phyloP scores from a whole-genome alignment of 768 basidiomycete genomes.

The Cubamyces lactineus region DNA sequence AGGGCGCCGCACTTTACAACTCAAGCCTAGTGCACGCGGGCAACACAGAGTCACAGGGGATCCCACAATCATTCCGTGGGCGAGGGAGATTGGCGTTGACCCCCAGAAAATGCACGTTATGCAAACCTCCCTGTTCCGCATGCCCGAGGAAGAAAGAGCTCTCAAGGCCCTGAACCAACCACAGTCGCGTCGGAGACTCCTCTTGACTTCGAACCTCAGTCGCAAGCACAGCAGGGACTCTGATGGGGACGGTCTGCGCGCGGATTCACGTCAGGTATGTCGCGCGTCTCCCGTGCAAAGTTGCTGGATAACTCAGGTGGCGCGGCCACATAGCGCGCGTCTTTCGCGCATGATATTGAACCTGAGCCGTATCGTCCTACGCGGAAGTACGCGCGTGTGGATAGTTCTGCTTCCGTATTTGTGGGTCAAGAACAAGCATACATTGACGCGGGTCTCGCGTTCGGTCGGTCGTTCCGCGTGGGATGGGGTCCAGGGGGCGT shows the following conservation, averaged over 20 bases:
- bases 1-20: neutral
- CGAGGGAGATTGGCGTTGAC: constrained; percentile 75
- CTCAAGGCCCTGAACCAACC: constrained; percentile 56
- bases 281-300: neutral
- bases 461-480: constrained; percentile 87
- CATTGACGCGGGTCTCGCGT: constrained; percentile 81
- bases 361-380: constrained; percentile 72
- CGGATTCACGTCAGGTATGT: constrained; percentile 62
- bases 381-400: constrained; percentile 79
- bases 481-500: constrained; percentile 87
- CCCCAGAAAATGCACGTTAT: constrained; percentile 90
- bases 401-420: constrained; percentile 65
- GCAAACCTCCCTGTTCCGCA: constrained; percentile 85
- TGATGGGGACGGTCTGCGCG: constrained; percentile 67
- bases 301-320: constrained; percentile 2
- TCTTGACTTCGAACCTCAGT: constrained; percentile 46
- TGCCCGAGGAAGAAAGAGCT: constrained; percentile 72
- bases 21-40: neutral
- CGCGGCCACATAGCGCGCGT: constrained; percentile 58
- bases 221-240: constrained; percentile 81
- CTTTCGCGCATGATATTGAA: constrained; percentile 76
- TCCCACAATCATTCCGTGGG: constrained; percentile 68
- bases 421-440: constrained; percentile 65
- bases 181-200: constrained; percentile 32
- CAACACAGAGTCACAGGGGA: constrained; percentile 38